These are phyloP conservation scores for Coemansia sp. DNA, from an alignment of 192 early-diverging fungal species.

Conservation along the genomic window DNA sequence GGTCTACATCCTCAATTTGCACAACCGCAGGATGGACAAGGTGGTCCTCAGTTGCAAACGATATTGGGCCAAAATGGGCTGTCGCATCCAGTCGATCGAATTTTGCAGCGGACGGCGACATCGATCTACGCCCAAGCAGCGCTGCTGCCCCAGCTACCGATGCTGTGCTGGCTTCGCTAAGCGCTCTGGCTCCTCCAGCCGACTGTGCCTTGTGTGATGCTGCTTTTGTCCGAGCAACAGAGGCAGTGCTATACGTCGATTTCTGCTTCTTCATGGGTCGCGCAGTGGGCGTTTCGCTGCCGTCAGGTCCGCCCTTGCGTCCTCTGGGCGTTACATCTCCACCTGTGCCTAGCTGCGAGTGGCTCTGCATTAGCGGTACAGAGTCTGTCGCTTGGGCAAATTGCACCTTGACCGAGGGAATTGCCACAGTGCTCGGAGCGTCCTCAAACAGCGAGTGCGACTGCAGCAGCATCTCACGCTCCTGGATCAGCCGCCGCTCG, in stretches of 20 bases:
- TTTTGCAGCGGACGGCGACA: constrained; percentile 30
- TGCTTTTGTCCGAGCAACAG: constrained; percentile 10
- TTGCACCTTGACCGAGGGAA: constrained; percentile 47
- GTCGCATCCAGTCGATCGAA: constrained; percentile 20
- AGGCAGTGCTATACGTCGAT: constrained; percentile 20
- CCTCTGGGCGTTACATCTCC: constrained; percentile 17
- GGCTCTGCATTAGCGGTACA: constrained; percentile 6
- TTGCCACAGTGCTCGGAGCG: constrained; percentile 15
- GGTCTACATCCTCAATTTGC: constrained; percentile 24
- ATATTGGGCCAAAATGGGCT: constrained; percentile 30
- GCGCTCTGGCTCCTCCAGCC: constrained; percentile 9
- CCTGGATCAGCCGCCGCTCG: constrained; percentile 70
- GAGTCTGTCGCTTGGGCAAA: constrained; percentile 38
- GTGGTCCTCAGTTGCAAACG: constrained; percentile 48
- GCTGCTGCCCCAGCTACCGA: not conserved
- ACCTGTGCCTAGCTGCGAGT: not conserved
- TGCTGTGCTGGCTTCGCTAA: not conserved
- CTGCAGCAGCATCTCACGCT: constrained; percentile 77
- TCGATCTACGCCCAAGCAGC: constrained; percentile 18
- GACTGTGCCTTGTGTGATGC: constrained; percentile 20
- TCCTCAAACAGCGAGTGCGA: constrained; percentile 55
- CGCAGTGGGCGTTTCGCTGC: constrained; percentile 3
- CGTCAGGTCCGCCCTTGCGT: constrained; percentile 42
- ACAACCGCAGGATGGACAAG: constrained; percentile 29
- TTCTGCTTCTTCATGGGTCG: constrained; percentile 46